Base-by-base conservation (phyloP, 179 eudicot genomes). In the Gypsophila paniculata region DNA sequence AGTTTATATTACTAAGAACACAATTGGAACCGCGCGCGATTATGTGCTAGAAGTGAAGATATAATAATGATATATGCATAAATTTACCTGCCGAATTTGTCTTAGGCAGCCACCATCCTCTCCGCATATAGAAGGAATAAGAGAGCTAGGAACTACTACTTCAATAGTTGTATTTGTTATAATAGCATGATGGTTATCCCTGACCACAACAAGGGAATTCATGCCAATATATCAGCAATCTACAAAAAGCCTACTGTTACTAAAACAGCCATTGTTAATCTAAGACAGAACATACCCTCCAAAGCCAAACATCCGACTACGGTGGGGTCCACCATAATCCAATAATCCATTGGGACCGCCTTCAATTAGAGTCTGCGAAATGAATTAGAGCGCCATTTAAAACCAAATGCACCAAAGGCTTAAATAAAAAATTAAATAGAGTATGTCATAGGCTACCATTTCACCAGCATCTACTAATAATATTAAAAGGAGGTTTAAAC, bases 31-130 rank as follows among this genome's bases (percentile, higher is more conserved):
- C 63, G 7, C 18, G 53, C n/a, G 7, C 15, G 58, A 25, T 29
- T 29, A 22, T 26, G 42, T 17, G 58, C 11, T 17, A 42, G 53
- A 38, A 25, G 14, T 42, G 10, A 65, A 71, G 42, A 68, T 38
- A 46, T 9, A 25, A 9, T 42, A 6, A 65, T 65, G 42, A 68
- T 38, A 46, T 9, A 69, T 65, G 32, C 13, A 18, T 42, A 14
- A 67, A 75, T 22, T 34, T 87, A 94, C 99, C 96, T 88, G 91
- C 21, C 90, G 87, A 64, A 94, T 90, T 77, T 87, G 91, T 76
- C 82, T 81, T 62, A 94, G 86, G 77, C 97, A 94, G 76, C 91
- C 97, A 80, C 97, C 99, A 78, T 79, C 94, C 79, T 91, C 97
- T 68, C 99, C 97, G 72, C 84, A 87, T 69, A 94, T 88, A 46